phyloP scores from a whole-genome alignment of 192 early-diverging fungal species.

The Powellomyces hirtus region DNA sequence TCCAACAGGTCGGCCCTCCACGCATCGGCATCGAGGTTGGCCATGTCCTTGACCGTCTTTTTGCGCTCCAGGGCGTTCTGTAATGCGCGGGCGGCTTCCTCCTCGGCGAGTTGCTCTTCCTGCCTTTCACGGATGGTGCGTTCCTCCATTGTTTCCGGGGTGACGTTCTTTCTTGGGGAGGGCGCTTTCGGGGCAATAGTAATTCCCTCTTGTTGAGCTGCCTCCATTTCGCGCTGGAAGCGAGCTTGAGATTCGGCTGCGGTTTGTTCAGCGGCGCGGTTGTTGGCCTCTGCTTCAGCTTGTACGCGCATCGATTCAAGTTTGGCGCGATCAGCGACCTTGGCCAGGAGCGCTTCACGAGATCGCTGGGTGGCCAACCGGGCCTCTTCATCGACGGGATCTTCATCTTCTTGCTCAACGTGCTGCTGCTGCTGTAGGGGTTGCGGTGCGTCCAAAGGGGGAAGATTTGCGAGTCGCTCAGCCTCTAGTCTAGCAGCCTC shows the following conservation, averaged over 20 bases:
- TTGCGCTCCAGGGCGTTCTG: conserved; percentile 16
- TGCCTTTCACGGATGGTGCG: conserved; percentile 8
- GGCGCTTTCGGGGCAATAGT: not conserved
- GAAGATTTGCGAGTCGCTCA: conserved; percentile 6
- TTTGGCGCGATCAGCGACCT: not conserved
- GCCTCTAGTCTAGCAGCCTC: conserved; percentile 1
- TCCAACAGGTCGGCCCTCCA: conserved; percentile 9
- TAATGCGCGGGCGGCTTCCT: conserved; percentile 7
- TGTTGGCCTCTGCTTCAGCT: not conserved
- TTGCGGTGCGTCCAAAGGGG: not conserved
- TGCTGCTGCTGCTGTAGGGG: not conserved
- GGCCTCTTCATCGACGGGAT: not conserved
- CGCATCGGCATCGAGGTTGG: conserved; percentile 18
- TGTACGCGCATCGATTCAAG: not conserved
- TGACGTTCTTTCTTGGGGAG: not conserved
- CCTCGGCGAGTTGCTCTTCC: conserved; percentile 10
- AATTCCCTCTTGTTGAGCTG: conserved; percentile 17
- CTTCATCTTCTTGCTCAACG: not conserved
- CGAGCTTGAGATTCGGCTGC: conserved; percentile 11
- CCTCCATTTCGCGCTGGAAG: conserved; percentile 21
- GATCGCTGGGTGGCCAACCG: not conserved
- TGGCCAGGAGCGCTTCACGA: not conserved
- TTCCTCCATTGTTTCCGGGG: not conserved
- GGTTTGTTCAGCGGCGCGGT: not conserved
- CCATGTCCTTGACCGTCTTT: conserved; percentile 13